These are phyloP conservation scores for Candida morakotiae DNA, from an alignment of 805 yeast species.

Conservation along the genomic window DNA sequence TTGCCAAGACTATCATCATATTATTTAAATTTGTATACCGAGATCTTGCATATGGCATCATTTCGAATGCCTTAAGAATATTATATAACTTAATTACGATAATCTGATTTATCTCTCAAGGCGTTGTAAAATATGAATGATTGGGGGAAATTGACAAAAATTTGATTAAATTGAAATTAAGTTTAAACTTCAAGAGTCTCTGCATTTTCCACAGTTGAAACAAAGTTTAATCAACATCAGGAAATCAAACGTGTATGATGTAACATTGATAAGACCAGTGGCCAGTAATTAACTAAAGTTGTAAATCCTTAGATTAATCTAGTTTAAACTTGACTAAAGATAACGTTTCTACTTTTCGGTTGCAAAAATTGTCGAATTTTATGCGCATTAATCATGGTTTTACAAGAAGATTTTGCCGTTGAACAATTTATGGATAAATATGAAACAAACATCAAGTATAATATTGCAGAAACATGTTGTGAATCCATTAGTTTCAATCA, in stretches of 20 bases:
- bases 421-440: constrained; percentile 52
- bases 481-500: constrained; percentile 40
- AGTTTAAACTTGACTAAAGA: too few relatives aligned
- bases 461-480: constrained; percentile 53
- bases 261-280: too few relatives aligned
- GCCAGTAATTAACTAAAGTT: not conserved
- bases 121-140: too few relatives aligned
- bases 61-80: not conserved
- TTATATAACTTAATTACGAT: too few relatives aligned
- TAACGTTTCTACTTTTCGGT: too few relatives aligned
- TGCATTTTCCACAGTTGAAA: constrained; percentile 3
- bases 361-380: too few relatives aligned
- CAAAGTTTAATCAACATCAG: too few relatives aligned
- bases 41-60: constrained; percentile 1
- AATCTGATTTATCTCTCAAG: too few relatives aligned
- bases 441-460: constrained; percentile 36
- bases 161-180: too few relatives aligned
- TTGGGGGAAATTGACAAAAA: too few relatives aligned
- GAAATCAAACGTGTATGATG: too few relatives aligned
- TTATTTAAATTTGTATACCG: not conserved
- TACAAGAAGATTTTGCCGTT: constrained; percentile 44
- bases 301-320: not conserved
- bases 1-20: too few relatives aligned
- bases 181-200: constrained; percentile 1
- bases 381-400: constrained; percentile 40